Evolutionary conservation across 2,329 filamentous ascomycete genomes (phyloP), one percentile per base, ranked within the genome.

Genomic region (Cercospora sp.): DNA sequence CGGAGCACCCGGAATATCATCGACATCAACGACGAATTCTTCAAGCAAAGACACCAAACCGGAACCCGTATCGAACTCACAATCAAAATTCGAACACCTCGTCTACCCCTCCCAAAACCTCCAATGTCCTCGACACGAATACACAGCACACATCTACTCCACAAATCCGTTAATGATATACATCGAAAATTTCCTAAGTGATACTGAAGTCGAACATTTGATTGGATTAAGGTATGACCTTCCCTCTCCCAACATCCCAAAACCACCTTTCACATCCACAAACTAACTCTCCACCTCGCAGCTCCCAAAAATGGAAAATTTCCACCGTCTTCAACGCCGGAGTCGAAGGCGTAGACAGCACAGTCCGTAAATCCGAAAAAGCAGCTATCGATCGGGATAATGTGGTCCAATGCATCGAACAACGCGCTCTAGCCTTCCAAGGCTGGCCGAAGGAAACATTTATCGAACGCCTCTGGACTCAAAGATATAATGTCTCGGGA

Each of bases 381-480:
- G 82, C 83, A 8, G 78, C 84, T 2, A 79, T 86, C 36, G 78
- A 80, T 20, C 81, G 84, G 67, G 81, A 84, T 72, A 71, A 78
- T 20, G 80, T 80, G 0, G 85, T 89, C 7, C 83, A 86, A 68
- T 89, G 87, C 73, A 83, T 89, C 68, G 87, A 89, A 74, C 78
- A 83, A 33, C 84, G 87, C 63, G 87, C 87, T 9, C 82, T 85
- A 6, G 77, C 80, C 8, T 86, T 89, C 75, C 87, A 89, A 75
- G 87, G 87, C 72, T 89, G 86, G 86, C 83, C 83, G 1, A 80
- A 81, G 1, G 79, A 87, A 62, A 82, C 87, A 0, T 87, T 86
- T 66, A 84, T 89, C 74, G 87, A 89, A 76, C 83, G 84, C 60
- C 81, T 89, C 70, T 88, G 86, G 84, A 84, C 85, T 1, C 87